These are phyloP conservation scores for Corynespora cassiicola DNA, from an alignment of 2,329 filamentous ascomycete genomes.

Conservation along the genomic window DNA sequence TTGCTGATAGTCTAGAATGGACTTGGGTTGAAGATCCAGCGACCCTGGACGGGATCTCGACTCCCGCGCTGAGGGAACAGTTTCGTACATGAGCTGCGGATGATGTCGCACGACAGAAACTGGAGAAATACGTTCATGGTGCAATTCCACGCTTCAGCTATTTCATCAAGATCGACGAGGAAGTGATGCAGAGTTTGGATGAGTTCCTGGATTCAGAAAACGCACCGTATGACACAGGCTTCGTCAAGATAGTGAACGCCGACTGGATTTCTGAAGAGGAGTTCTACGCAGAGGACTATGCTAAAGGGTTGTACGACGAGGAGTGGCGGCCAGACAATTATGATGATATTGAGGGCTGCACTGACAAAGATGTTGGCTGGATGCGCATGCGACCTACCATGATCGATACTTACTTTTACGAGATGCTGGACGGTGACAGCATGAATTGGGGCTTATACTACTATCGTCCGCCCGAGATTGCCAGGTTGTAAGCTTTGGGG, in stretches of 20 bases:
- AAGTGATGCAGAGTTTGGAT: constrained; percentile 9
- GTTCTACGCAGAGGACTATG: constrained; percentile 4
- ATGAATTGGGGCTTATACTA: constrained; percentile 6
- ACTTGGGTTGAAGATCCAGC: constrained; percentile 10
- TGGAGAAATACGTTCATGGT: constrained; percentile 4
- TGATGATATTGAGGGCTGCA: constrained; percentile 11
- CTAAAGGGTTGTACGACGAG: constrained; percentile 8
- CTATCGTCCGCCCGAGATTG: constrained; percentile 8
- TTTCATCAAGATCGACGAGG: constrained; percentile 12
- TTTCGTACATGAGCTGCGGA: constrained; percentile 10
- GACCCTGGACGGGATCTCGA: constrained; percentile 8
- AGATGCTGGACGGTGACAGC: constrained; percentile 8
- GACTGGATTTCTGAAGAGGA: constrained; percentile 11
- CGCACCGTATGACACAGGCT: constrained; percentile 2
- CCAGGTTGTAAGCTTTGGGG: too few species aligned
- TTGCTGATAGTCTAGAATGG: constrained; percentile 11
- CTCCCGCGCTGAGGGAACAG: constrained; percentile 8
- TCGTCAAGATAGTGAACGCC: constrained; percentile 8
- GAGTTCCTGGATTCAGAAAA: constrained; percentile 5
- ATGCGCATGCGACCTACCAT: constrained; percentile 12
- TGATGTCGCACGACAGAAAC: constrained; percentile 6
- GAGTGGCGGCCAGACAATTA: constrained; percentile 6
- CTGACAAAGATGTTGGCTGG: constrained; percentile 12
- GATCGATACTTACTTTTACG: constrained; percentile 9
- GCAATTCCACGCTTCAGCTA: constrained; percentile 10